Conservation (phyloP, 495 filamentous ascomycete species). For the Apiosordaria backusii region DNA sequence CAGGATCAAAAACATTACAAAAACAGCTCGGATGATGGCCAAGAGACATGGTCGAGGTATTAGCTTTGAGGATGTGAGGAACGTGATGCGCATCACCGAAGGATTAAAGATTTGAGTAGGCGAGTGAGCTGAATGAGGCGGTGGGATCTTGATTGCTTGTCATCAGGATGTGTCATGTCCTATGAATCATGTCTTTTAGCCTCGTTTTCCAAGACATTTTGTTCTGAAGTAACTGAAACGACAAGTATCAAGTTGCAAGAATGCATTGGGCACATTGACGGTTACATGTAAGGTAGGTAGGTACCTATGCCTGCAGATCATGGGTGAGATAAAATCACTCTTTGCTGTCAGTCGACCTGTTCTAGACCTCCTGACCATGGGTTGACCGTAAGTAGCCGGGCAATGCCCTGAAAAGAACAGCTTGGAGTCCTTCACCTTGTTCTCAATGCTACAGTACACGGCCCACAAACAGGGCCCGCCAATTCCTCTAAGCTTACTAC, state of each 20-base stretch:
- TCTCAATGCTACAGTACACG: not conserved
- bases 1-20: conserved; percentile 24
- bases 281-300: too few species aligned
- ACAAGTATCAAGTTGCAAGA: too few species aligned
- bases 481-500: too few species aligned
- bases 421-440: not conserved
- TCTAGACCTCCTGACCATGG: not conserved
- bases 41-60: conserved; percentile 16
- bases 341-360: not conserved
- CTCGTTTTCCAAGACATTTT: not conserved
- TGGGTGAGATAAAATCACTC: not conserved
- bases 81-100: conserved; percentile 24
- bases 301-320: not conserved
- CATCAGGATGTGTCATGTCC: too few species aligned
- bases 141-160: not conserved
- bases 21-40: conserved; percentile 30
- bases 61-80: conserved; percentile 16
- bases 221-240: too few species aligned
- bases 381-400: not conserved
- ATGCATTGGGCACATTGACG: too few species aligned
- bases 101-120: conserved; percentile 7
- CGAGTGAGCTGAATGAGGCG: not conserved
- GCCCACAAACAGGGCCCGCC: not conserved
- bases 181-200: not conserved
- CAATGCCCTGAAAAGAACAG: not conserved